These are phyloP conservation scores for Trichocomaceae sp. DNA, from an alignment of 2,329 filamentous ascomycete species.

Conservation along the genomic window DNA sequence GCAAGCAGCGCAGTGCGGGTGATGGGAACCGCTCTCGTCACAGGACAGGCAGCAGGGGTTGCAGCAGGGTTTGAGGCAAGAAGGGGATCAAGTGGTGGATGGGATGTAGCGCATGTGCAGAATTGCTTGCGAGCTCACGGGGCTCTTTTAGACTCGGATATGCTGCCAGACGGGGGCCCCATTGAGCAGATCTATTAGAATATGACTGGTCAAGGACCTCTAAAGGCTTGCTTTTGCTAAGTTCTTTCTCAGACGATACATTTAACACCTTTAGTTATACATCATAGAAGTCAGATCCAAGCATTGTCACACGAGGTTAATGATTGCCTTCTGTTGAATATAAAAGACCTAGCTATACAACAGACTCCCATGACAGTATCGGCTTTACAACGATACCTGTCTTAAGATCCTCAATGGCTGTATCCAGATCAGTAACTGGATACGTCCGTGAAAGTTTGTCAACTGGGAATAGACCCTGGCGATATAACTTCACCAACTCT, in stretches of 20 bases:
- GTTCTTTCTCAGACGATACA: not conserved
- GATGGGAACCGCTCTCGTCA: not conserved
- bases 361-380: not conserved
- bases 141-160: not conserved
- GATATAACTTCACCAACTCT: conserved; percentile 25
- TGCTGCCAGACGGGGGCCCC: not conserved
- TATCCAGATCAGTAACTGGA: not conserved
- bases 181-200: not conserved
- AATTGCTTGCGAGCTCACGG: not conserved
- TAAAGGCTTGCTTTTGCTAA: not conserved
- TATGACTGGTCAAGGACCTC: not conserved
- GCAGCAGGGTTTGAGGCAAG: not conserved
- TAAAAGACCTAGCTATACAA: not conserved
- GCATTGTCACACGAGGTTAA: not conserved
- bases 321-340: not conserved
- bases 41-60: conserved; percentile 2
- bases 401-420: not conserved
- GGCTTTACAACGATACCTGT: not conserved
- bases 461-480: conserved; percentile 28
- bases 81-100: not conserved
- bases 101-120: not conserved
- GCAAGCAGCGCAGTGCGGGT: not conserved
- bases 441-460: conserved; percentile 30
- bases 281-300: no score
- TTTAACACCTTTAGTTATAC: no score